Percentiles rank a stretch among this genome's conserved stretches.
Conservation (phyloP, 108 stramenopile genomes). For the Licmophora abbreviata region DNA sequence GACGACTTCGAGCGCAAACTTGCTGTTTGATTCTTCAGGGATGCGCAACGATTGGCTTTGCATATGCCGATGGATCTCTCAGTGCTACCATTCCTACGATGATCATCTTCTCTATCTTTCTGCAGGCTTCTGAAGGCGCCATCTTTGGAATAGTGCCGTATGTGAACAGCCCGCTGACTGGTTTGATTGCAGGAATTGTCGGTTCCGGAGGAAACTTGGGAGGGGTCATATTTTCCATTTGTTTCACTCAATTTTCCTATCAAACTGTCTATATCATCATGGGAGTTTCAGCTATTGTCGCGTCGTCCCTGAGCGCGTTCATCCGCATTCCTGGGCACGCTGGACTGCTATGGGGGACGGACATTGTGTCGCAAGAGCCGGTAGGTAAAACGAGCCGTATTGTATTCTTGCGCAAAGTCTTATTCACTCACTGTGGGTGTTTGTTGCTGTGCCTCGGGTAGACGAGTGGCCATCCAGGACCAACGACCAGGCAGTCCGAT, state of each 20-base stretch:
- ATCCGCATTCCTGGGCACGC: constrained; percentile 38
- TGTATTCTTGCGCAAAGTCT: too few species aligned
- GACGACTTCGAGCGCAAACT: constrained; percentile 23
- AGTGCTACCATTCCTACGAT: constrained; percentile 15
- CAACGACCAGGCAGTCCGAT: too few species aligned
- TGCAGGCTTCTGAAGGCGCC: constrained; percentile 43
- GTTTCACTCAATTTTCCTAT: constrained; percentile 3
- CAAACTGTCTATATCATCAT: constrained; percentile 4
- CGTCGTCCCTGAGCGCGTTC: constrained; percentile 22
- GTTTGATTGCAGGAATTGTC: constrained; percentile 65
- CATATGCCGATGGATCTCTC: constrained; percentile 11
- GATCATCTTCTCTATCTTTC: constrained; percentile 32
- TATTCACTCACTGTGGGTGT: too few species aligned
- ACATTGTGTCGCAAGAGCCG: too few species aligned
- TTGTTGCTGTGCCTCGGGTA: too few species aligned
- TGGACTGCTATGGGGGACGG: constrained; percentile 37
- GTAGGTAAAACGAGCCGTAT: too few species aligned
- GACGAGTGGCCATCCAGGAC: too few species aligned
- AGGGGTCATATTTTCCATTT: constrained; percentile 11
- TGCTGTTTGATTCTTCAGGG: constrained; percentile 24
- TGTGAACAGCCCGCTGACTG: constrained; percentile 31
- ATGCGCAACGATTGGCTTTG: constrained; percentile 26
- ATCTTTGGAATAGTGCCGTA: constrained; percentile 49
- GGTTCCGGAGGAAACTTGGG: constrained; percentile 61
- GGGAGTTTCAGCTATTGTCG: constrained; percentile 11